Evolutionary conservation across 495 filamentous ascomycete species (phyloP), one percentile per base, ranked within the genome.

Genomic region (Podospora pseudoanserina): DNA sequence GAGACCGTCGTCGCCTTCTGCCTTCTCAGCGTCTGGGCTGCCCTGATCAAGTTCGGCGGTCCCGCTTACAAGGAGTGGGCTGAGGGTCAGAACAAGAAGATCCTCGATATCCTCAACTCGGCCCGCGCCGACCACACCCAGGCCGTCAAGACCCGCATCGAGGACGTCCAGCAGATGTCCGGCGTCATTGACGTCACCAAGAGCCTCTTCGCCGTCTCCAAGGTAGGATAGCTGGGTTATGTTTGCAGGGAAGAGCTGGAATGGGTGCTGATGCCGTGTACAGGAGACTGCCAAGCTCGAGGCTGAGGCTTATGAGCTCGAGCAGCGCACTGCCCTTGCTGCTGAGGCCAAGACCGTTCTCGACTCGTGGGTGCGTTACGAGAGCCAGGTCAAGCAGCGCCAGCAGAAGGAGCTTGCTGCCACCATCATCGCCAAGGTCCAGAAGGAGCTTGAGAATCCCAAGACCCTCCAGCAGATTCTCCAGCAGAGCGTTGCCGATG

Each of bases 311-410:
- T 99, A 90, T 79, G 93, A 98, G 86, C 89, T 99, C 71, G 92
- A 98, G 86, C 95, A 99, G 84, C 90, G 86, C 80, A 97, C 93
- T 64, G 89, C 91, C 64, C 84, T 97, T 65, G 93, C 92, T 30
- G 80, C 86, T 65, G 96, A 99, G 86, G 96, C 94, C 71, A 98
- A 97, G 89, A 74, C 86, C 62, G 94, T 97, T 49, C 88, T 99
- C 65, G 95, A 99, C 79, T 97, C 93, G 63, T 98, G 96, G 95
- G 93, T 97, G 67, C 89, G 95, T 75, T 99, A 99, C 80, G 95
- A 99, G 85, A 86, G 90, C 67, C 95, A 98, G 85, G 93, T 98
- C 75, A 99, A 97, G 91, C 90, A 93, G 83, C 88, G 95, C 77
- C 92, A 98, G 85, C 95, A 99, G 87, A 89, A 86, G 79, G 95